Base-by-base conservation (phyloP, 768 basidiomycete species). In the Amanita subjunquillea region DNA sequence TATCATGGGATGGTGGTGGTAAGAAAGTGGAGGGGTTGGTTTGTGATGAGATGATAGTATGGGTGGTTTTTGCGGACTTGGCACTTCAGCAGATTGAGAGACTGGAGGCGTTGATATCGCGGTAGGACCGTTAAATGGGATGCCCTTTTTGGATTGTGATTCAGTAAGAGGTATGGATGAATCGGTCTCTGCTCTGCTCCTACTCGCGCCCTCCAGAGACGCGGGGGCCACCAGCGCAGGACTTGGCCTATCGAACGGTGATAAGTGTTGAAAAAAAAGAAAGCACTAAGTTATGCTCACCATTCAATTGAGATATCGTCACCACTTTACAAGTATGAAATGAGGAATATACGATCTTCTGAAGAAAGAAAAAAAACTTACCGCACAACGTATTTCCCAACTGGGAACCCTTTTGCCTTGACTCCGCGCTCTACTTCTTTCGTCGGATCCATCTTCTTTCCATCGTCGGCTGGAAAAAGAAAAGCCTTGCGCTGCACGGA, bases 301-400 rank as follows among this genome's bases (percentile, higher is more conserved):
- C 51, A 53, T 37, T 53, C 30, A 15, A 53, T 23, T 1, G 34
- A 30, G 4, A 53, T 29, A 4, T 44, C 51, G 25, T 53, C 51
- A 29, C 44, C 43, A 15, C 51, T 53, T 22, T 12, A 43, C 10
- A 6, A 8, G 15, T 2, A 41, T n/a, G 34, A 27, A 5, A 44
- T 22, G 20, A 20, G 20, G 43, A 17, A 20, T 13, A 12, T 36
- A 15, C 25, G 8, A 15, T 15, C 41, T 41, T 32, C 41, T 32
- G 17, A 29, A 29, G 1, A 29, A 29, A 6, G 6, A 29, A 1
- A 29, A 13, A 29, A 17, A 39, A 46, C 51, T 23, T 22, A 53
- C 51, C 51, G 51, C 8, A 36, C 20, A 23, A 53, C 30, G 17
- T 20, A 38, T 39, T 36, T 43, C 8, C 44, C 37, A 22, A 40